Evolutionary conservation across 23 red algal species (phyloP).

Genomic region (Chondrus crispus): DNA sequence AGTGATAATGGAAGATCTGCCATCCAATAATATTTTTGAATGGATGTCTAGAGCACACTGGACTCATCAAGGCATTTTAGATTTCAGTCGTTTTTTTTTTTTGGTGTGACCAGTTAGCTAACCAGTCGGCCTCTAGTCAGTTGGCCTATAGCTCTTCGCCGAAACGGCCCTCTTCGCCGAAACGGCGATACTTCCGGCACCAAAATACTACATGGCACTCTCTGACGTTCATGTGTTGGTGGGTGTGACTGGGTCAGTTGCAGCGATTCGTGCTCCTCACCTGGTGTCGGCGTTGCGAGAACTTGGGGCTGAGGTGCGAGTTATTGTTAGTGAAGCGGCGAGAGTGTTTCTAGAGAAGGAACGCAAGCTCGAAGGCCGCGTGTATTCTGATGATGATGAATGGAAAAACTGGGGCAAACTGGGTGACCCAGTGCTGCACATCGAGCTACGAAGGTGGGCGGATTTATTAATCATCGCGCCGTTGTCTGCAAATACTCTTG

Average conservation of each 20-base stretch:
- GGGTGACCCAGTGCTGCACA: conserved; percentile 88
- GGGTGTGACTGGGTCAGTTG: conserved; percentile 81
- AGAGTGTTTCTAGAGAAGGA: conserved; percentile 37
- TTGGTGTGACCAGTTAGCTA: no score
- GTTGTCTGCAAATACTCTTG: conserved; percentile 80
- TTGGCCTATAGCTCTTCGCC: no score
- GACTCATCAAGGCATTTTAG: no score
- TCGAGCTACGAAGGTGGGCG: conserved; percentile 84
- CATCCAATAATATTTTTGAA: no score
- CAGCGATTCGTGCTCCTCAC: conserved; percentile 65
- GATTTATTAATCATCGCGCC: conserved; percentile 83
- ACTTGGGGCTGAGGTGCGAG: conserved; percentile 36
- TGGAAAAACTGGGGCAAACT: conserved; percentile 56
- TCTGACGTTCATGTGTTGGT: conserved; percentile 53
- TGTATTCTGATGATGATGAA: conserved; percentile 67
- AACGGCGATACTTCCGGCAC: no score
- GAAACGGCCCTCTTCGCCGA: no score
- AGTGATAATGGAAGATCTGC: no score
- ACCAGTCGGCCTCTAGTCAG: no score
- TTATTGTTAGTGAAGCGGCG: not conserved
- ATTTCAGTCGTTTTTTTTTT: no score
- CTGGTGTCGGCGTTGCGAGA: conserved; percentile 18
- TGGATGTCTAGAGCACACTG: no score
- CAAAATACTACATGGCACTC: not conserved
- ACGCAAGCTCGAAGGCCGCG: not conserved